Conservation (phyloP, 345 rosid species). For the Populus nigra region DNA sequence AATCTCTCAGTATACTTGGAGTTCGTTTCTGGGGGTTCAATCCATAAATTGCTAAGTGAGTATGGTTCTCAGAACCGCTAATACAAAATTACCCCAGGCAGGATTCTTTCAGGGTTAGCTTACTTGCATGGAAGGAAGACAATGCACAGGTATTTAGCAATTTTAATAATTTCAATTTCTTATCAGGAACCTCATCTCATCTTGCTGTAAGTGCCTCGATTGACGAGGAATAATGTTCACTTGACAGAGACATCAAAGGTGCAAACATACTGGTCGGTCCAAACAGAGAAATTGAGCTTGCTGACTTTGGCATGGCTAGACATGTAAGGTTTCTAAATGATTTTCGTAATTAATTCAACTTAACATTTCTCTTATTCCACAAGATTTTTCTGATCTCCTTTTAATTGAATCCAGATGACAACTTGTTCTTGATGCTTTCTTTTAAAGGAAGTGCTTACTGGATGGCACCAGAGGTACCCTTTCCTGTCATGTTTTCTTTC, state of each 20-base stretch:
- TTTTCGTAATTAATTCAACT: background rate
- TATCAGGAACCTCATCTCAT: background rate
- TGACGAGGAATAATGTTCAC: constrained; percentile 1
- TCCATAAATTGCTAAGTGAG: background rate
- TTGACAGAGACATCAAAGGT: constrained; percentile 86
- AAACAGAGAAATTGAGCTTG: constrained; percentile 83
- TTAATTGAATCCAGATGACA: constrained; percentile 45
- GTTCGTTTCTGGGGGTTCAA: too few species aligned
- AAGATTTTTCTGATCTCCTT: too few species aligned
- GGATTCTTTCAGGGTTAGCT: constrained; percentile 76
- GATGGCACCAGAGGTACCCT: too few species aligned
- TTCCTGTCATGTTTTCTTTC: background rate
- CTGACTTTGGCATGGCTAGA: constrained; percentile 97
- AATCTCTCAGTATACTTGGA: constrained; percentile 53
- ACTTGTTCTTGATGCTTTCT: constrained; percentile 80
- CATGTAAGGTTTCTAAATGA: constrained; percentile 45
- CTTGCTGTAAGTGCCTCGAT: background rate
- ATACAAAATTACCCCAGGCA: constrained; percentile 89
- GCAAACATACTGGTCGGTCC: constrained; percentile 96
- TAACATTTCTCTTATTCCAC: too few species aligned
- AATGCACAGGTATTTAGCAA: constrained; percentile 66
- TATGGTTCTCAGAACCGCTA: constrained; percentile 86
- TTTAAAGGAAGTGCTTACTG: constrained; percentile 65
- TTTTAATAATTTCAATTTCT: background rate
- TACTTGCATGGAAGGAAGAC: constrained; percentile 88